phyloP scores from a whole-genome alignment of 371 early-diverging fungal genomes.

The Mortierella sp. region DNA sequence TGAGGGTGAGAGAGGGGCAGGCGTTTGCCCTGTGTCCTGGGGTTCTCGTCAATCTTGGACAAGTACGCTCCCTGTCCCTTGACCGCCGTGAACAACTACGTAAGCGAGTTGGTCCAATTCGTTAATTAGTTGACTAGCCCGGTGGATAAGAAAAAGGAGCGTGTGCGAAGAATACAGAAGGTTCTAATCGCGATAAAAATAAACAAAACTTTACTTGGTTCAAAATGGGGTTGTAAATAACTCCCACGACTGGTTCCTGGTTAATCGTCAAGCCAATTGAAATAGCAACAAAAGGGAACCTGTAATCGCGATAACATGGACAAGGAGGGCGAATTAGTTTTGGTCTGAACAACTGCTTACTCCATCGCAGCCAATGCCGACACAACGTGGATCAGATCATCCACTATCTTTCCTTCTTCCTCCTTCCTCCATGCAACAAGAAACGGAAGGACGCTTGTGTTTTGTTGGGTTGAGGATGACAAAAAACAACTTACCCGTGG shows the following conservation, averaged over 20 bases:
- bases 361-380: not conserved
- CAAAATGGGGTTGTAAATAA: slow-evolving; percentile 91
- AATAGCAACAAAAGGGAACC: slow-evolving; percentile 89
- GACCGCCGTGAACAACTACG: slow-evolving; percentile 71
- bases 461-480: not conserved
- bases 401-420: not conserved
- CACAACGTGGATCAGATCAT: not conserved
- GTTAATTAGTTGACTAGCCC: not conserved
- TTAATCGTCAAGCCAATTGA: slow-evolving; percentile 87
- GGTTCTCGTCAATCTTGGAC: slow-evolving; percentile 60
- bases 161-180: not conserved
- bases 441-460: not conserved
- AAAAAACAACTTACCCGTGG: slow-evolving; percentile 67
- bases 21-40: slow-evolving; percentile 55
- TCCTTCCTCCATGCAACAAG: not conserved
- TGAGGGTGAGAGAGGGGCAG: slow-evolving; percentile 71
- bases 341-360: not conserved
- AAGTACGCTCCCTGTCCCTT: slow-evolving; percentile 79
- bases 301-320: slow-evolving; percentile 19
- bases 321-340: not conserved
- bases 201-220: slow-evolving; percentile 67
- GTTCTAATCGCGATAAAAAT: not conserved
- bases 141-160: too few species aligned
- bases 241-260: slow-evolving; percentile 87
- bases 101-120: not conserved